Evolutionary conservation across 331 rosid genomes (phyloP).

Genomic region (Spiraea crenata): DNA sequence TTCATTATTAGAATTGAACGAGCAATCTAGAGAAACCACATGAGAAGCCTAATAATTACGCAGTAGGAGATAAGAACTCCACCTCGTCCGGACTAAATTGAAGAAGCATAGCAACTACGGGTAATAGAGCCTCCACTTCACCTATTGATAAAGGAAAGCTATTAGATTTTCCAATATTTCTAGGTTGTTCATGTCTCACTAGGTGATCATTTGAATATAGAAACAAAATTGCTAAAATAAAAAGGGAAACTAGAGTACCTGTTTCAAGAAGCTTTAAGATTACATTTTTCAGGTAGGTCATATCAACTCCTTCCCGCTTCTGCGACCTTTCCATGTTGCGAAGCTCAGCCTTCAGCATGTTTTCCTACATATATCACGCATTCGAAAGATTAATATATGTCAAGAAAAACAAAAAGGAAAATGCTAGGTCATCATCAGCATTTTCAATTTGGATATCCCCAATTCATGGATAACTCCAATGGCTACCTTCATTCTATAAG

Average conservation of each 20-base stretch:
- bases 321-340: slow-evolving; percentile 76
- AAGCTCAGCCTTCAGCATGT: slow-evolving; percentile 78
- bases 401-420: not conserved
- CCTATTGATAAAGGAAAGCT: slow-evolving; percentile 41
- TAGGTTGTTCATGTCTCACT: not conserved
- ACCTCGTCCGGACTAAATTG: slow-evolving; percentile 99
- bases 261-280: slow-evolving; percentile 97
- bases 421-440: not conserved
- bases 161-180: not conserved
- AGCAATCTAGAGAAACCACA: not conserved
- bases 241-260: slow-evolving; percentile 43
- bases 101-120: slow-evolving; percentile 94
- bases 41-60: not conserved
- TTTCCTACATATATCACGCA: slow-evolving; percentile 48
- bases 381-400: not conserved
- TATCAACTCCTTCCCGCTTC: slow-evolving; percentile 95
- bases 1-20: not conserved
- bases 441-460: not conserved
- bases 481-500: not conserved
- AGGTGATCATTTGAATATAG: slow-evolving; percentile 3
- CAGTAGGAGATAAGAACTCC: slow-evolving; percentile 23
- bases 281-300: slow-evolving; percentile 92
- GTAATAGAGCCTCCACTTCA: slow-evolving; percentile 92
- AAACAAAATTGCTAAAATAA: too few relatives aligned
- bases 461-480: not conserved